Conservation (phyloP, 2,329 filamentous ascomycete genomes). For the Fusarium tanahbumbuense region DNA sequence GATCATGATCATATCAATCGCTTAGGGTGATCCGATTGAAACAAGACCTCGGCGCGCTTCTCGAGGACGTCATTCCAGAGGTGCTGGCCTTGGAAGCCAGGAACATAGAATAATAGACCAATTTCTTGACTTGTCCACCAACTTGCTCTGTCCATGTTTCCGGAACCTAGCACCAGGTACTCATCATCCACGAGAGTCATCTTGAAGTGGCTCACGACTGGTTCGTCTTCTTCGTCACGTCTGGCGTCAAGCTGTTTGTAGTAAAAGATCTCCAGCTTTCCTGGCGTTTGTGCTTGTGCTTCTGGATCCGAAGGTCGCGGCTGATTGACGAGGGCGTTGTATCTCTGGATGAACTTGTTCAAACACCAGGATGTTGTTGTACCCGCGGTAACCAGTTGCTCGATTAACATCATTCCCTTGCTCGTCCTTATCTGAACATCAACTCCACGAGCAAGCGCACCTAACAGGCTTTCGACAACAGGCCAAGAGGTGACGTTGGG, state of each 20-base stretch:
- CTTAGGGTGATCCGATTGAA: conserved; percentile 41
- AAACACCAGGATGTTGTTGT: conserved; percentile 78
- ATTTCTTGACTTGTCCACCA: conserved; percentile 91
- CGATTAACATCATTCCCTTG: conserved; percentile 77
- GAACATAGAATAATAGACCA: conserved; percentile 70
- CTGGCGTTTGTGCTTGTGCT: conserved; percentile 55
- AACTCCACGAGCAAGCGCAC: conserved; percentile 73
- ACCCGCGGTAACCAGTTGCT: conserved; percentile 83
- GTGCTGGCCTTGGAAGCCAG: conserved; percentile 51
- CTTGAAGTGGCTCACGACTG: conserved; percentile 82
- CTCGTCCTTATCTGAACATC: conserved; percentile 76
- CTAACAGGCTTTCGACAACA: conserved; percentile 70
- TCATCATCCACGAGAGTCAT: conserved; percentile 77
- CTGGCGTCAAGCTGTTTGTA: conserved; percentile 59
- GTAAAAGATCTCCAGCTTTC: conserved; percentile 68
- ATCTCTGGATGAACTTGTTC: conserved; percentile 66
- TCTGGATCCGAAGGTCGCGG: conserved; percentile 53
- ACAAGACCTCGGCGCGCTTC: conserved; percentile 52
- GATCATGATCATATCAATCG: conserved; percentile 13
- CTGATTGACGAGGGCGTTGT: conserved; percentile 53
- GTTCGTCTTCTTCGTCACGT: conserved; percentile 60
- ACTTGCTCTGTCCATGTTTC: conserved; percentile 86
- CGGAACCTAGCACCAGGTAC: conserved; percentile 78
- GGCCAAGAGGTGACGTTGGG: conserved; percentile 80
- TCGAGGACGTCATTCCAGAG: conserved; percentile 56